A percentile compares a stretch with the other conserved stretches of the same genome.
phyloP scores from a whole-genome alignment of 345 rosid species.

The Euphorbia pulcherrima region DNA sequence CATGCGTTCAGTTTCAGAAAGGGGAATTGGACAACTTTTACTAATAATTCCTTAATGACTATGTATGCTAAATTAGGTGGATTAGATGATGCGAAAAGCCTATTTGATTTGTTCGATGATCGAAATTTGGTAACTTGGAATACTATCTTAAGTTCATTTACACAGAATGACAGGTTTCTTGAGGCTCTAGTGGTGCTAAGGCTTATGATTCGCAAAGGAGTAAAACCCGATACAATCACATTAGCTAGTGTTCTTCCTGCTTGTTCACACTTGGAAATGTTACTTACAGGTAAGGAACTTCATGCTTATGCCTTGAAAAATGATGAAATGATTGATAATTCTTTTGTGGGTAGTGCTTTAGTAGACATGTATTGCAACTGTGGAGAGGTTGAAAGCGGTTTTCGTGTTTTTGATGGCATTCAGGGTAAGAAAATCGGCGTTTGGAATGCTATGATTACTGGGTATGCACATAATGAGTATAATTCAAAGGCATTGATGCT shows the following conservation, averaged over 20 bases:
- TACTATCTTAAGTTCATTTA: slow-evolving; percentile 58
- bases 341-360: slow-evolving; percentile 83
- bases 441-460: slow-evolving; percentile 94
- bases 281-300: slow-evolving; percentile 63
- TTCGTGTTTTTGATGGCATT: slow-evolving; percentile 52
- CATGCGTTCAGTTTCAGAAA: slow-evolving; percentile 61
- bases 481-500: slow-evolving; percentile 61
- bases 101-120: slow-evolving; percentile 48
- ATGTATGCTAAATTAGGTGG: slow-evolving; percentile 74
- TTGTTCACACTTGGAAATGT: slow-evolving; percentile 65
- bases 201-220: slow-evolving; percentile 52
- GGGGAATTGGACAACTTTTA: slow-evolving; percentile 56
- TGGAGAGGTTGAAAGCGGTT: slow-evolving; percentile 53
- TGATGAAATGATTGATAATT: slow-evolving; percentile 53
- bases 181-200: slow-evolving; percentile 54
- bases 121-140: slow-evolving; percentile 89
- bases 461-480: slow-evolving; percentile 70
- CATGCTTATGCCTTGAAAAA: slow-evolving; percentile 78
- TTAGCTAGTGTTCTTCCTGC: slow-evolving; percentile 83
- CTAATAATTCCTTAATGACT: slow-evolving; percentile 67
- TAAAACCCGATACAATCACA: slow-evolving; percentile 71
- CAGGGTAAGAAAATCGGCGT: slow-evolving; percentile 45
- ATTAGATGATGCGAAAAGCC: slow-evolving; percentile 36
- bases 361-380: slow-evolving; percentile 96
- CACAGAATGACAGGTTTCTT: slow-evolving; percentile 56